Conservation (phyloP, 345 rosid species). For the Gossypium raimondii region DNA sequence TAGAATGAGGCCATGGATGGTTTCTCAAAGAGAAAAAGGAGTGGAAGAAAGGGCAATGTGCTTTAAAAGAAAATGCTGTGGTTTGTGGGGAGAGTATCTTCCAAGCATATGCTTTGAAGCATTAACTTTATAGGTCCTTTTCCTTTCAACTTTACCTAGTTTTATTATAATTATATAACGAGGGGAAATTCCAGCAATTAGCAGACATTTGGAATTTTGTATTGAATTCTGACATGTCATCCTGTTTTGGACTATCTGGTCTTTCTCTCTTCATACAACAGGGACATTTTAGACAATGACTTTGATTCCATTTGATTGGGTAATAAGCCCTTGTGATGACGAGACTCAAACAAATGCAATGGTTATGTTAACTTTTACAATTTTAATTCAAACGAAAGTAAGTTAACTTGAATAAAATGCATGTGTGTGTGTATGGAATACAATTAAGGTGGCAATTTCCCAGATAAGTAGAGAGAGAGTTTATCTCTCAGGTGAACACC, state of each 20-base stretch:
- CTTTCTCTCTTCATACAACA: background rate
- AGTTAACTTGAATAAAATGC: too few species aligned
- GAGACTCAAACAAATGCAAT: background rate
- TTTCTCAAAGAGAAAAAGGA: background rate
- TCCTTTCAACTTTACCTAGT: background rate
- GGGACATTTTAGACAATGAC: background rate
- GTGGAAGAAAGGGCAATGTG: background rate
- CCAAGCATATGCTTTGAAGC: constrained; percentile 36
- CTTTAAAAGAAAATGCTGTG: background rate
- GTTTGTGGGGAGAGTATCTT: constrained; percentile 25
- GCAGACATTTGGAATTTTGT: background rate
- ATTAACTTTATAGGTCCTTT: constrained; percentile 16
- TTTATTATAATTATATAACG: background rate
- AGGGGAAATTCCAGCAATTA: background rate
- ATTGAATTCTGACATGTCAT: constrained; percentile 7
- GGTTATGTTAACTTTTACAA: background rate
- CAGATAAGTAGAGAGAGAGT: constrained; percentile 38
- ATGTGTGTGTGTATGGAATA: background rate
- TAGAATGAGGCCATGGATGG: background rate
- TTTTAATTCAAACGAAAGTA: background rate
- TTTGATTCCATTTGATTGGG: background rate
- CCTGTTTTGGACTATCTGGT: constrained; percentile 10
- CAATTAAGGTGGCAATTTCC: constrained; percentile 24
- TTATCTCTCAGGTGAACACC: constrained; percentile 46
- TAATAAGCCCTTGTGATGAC: background rate